Evolutionary conservation across 176 grass and related monocot species (phyloP).

Genomic region (Zizania latifolia): DNA sequence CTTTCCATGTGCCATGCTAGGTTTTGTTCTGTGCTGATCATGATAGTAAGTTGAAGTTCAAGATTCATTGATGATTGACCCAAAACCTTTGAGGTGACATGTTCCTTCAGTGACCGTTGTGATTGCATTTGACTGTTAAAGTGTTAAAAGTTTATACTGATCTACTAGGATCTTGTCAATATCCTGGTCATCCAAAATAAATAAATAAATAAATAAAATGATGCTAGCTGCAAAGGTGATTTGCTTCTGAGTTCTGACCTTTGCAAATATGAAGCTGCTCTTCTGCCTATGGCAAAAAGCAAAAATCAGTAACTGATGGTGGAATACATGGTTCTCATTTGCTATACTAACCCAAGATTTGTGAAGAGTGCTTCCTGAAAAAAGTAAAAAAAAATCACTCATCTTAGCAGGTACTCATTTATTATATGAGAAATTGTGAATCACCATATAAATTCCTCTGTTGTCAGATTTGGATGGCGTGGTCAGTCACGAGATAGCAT

Average conservation of each 20-base stretch:
- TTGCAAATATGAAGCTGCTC: background rate
- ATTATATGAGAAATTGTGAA: background rate
- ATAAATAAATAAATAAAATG: slow-evolving; percentile 2
- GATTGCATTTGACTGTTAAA: slow-evolving; percentile 7
- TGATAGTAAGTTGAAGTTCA: slow-evolving; percentile 3
- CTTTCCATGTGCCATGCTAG: background rate
- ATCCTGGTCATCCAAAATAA: background rate
- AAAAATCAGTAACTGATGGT: background rate
- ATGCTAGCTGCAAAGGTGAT: background rate
- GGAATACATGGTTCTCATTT: slow-evolving; percentile 1
- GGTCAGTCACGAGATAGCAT: slow-evolving; percentile 94
- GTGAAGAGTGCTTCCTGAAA: background rate
- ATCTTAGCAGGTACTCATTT: background rate
- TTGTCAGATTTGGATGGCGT: slow-evolving; percentile 90
- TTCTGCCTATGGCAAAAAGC: slow-evolving; percentile 17
- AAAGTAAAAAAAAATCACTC: background rate
- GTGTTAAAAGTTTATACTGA: background rate
- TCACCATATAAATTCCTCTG: slow-evolving; percentile 26
- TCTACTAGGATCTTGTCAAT: background rate
- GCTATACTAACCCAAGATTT: slow-evolving; percentile 3
- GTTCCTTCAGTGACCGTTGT: background rate
- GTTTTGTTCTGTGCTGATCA: background rate
- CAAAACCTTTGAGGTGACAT: background rate
- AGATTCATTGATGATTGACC: background rate
- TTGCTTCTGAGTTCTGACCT: background rate